A percentile compares a stretch with the other conserved stretches of the same genome.
These are phyloP conservation scores for Suillus cothurnatus DNA, from an alignment of 768 basidiomycete genomes.

Conservation along the genomic window DNA sequence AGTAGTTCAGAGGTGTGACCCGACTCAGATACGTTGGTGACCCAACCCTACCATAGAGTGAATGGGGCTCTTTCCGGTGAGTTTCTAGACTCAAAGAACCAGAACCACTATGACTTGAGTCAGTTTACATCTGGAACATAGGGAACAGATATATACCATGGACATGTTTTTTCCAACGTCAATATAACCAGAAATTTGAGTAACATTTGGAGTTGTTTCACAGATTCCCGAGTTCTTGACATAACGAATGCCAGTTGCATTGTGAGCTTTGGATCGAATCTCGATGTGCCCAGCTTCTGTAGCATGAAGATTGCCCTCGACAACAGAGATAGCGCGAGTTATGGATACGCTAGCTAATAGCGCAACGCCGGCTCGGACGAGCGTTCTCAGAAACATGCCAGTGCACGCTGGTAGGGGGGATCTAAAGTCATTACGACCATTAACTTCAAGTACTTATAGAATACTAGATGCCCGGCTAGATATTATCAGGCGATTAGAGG, in stretches of 20 bases:
- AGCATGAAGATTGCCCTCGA: neutral
- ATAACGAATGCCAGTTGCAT: slow-evolving; percentile 43
- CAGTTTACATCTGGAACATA: neutral
- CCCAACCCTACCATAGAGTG: slow-evolving; percentile 52
- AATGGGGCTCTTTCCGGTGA: slow-evolving; percentile 64
- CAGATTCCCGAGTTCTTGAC: slow-evolving; percentile 63
- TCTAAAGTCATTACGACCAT: neutral
- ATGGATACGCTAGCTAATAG: slow-evolving; percentile 7
- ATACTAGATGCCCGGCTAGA: neutral
- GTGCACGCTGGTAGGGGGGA: neutral
- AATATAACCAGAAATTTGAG: slow-evolving; percentile 66
- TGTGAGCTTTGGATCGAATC: slow-evolving; percentile 25
- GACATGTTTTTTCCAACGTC: slow-evolving; percentile 60
- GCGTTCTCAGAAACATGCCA: slow-evolving; percentile 18
- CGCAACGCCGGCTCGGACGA: neutral
- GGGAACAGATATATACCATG: slow-evolving; percentile 41
- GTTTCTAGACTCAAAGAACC: slow-evolving; percentile 70
- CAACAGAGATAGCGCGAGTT: slow-evolving; percentile 6
- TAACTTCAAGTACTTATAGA: neutral
- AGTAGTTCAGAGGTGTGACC: neutral
- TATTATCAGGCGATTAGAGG: too few relatives aligned
- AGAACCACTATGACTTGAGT: slow-evolving; percentile 60
- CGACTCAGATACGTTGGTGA: neutral
- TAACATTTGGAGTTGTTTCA: slow-evolving; percentile 64
- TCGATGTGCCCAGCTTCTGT: neutral